phyloP scores from a whole-genome alignment of 2,329 filamentous ascomycete species.

The Ceratocystis destructans region DNA sequence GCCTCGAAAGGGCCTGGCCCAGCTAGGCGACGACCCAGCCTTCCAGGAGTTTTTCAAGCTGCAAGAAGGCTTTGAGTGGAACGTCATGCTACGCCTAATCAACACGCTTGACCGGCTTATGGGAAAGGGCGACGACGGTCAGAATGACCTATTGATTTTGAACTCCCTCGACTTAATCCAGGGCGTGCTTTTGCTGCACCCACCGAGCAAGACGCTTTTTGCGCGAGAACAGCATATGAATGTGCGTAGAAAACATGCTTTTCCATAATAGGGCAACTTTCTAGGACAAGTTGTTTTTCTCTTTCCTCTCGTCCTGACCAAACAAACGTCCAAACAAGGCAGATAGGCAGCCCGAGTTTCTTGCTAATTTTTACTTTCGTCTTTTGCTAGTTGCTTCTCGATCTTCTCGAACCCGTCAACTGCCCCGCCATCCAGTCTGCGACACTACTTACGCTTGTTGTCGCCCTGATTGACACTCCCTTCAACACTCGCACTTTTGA shows the following conservation, averaged over 20 bases:
- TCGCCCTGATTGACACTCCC: conserved; percentile 73
- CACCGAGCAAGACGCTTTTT: conserved; percentile 77
- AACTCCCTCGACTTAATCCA: conserved; percentile 80
- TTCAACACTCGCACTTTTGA: conserved; percentile 87
- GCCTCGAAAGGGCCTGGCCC: conserved; percentile 48
- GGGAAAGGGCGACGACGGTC: conserved; percentile 65
- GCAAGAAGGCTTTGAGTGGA: conserved; percentile 97
- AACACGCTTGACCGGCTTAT: conserved; percentile 75
- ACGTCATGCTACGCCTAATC: conserved; percentile 76
- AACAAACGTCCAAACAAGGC: too few relatives aligned
- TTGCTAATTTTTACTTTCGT: conserved; percentile 10
- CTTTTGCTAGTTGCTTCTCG: conserved; percentile 58
- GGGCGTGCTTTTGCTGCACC: conserved; percentile 75
- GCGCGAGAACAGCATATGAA: conserved; percentile 90
- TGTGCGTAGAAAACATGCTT: conserved; percentile 31
- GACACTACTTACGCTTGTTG: conserved; percentile 79
- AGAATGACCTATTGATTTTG: conserved; percentile 79
- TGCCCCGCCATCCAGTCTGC: conserved; percentile 84
- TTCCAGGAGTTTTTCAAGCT: conserved; percentile 94
- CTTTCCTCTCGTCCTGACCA: too few relatives aligned
- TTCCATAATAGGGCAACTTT: too few relatives aligned
- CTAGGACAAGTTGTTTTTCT: too few relatives aligned
- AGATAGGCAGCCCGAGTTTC: not conserved
- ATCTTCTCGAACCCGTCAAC: conserved; percentile 84
- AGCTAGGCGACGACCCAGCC: conserved; percentile 68